Conservation (phyloP, 2,329 filamentous ascomycete genomes). For the Fusarium neocosmosporiellum region DNA sequence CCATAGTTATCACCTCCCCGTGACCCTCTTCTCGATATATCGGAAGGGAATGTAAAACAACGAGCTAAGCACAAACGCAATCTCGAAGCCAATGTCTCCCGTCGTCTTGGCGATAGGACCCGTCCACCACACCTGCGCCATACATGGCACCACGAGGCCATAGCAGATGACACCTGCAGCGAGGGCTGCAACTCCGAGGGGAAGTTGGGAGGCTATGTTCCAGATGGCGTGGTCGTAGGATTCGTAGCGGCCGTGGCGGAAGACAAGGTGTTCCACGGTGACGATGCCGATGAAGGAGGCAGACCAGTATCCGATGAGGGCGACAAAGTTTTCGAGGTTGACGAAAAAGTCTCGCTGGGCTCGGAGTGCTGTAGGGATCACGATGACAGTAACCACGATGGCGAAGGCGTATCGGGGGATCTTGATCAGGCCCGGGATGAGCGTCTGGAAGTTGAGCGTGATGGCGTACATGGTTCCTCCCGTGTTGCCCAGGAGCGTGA, state of each 20-base stretch:
- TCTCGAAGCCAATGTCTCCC: constrained; percentile 74
- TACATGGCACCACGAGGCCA: constrained; percentile 67
- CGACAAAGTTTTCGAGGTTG: constrained; percentile 67
- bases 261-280: constrained; percentile 59
- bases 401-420: constrained; percentile 69
- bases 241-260: constrained; percentile 57
- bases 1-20: constrained; percentile 33
- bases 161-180: constrained; percentile 58
- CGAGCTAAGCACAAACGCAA: constrained; percentile 65
- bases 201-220: constrained; percentile 58
- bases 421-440: constrained; percentile 65
- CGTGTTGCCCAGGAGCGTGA: constrained; percentile 69
- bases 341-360: constrained; percentile 68
- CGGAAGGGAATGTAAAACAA: constrained; percentile 61
- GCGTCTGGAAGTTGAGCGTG: constrained; percentile 72
- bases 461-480: constrained; percentile 71
- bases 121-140: constrained; percentile 70
- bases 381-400: constrained; percentile 66
- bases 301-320: constrained; percentile 69
- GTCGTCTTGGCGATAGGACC: constrained; percentile 69
- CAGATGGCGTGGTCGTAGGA: constrained; percentile 60
- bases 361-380: constrained; percentile 68
- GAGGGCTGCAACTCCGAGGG: constrained; percentile 60
- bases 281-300: constrained; percentile 65
- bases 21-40: constrained; percentile 55